Base-by-base conservation (phyloP, 768 basidiomycete species). In the Collybiopsis luxurians region DNA sequence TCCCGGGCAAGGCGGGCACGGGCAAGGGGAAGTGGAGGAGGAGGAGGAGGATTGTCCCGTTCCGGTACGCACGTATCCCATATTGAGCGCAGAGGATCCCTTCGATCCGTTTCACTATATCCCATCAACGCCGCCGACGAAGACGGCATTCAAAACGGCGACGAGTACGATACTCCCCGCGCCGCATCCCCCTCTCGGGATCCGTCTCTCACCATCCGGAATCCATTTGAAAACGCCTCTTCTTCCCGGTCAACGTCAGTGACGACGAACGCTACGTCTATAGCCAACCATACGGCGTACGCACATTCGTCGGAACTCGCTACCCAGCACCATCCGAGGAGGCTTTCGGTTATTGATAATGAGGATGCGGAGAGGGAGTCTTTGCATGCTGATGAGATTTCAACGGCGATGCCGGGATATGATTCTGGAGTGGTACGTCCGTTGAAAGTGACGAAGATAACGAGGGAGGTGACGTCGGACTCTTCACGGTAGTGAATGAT, bases 351-450 rank as follows among this genome's bases (percentile, higher is more conserved):
- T 2, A 53, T 49, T 49, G 28, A 49, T 19, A 49, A 49, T 23
- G 48, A 49, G 40, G 51, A 53, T 12, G 38, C 34, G 5, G 51
- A 53, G 15, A 42, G 26, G 51, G 24, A 53, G 51, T 53, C 51
- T 53, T 19, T 53, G 15, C 27, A 42, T 9, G 38, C 51, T 24
- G 51, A 53, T 53, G 51, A 53, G 27, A 19, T 53, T 23, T 7
- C 26, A 4, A 6, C 36, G 30, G 31, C 2, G 13, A 27, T 23
- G 6, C 30, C n/a, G 10, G 24, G n/a, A 51, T 53, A 53, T 31
- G 27, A n/a, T n/a, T n/a, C n/a, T n/a, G n/a, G n/a, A n/a, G n/a
- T n/a, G n/a, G n/a, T n/a, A n/a, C 24, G 19, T 19, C 51, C 51
- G 21, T 53, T 53, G 51, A 40, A 23, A 24, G 40, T 53, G 23